Base-by-base conservation (phyloP, 129 eudicot species). In the Dittrichia graveolens region DNA sequence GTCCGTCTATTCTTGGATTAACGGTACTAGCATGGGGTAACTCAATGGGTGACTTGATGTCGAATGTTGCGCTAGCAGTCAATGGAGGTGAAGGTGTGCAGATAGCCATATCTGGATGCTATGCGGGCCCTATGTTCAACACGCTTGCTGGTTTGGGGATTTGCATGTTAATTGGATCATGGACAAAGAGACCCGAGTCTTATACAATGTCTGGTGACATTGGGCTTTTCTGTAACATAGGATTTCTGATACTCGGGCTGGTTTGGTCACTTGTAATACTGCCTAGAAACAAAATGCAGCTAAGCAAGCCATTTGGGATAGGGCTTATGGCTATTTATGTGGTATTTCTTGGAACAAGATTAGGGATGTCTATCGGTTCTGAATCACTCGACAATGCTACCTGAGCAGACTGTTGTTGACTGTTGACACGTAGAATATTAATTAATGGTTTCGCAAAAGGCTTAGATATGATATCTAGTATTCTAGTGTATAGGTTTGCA, bases 1-100 rank as follows among this genome's bases (percentile, higher is more conserved):
- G 74, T 49, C 95, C 98, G 1, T 79, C 98, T 5, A 69, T 92
- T 9, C 95, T 92, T 6, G 98, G 88, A 3, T 66, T 92, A 72
- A 92, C 98, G 1, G 82, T 92, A 8, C 59, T 92, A 79, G 98
- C 98, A 39, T 92, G 98, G 96, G 98, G 98, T 0, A 89, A 92
- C 72, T 92, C 98, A 9, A 83, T 92, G 89, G 96, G 96, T 5
- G 98, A 92, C 66, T 57, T 92, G 46, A 83, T 92, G 88, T 85
- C 98, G 4, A 87, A 92, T 64, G 82, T 86, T 18, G 89, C 98
- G 7, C 42, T 92, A 49, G 96, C 98, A 1, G 74, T 79, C 69
- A 85, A 81, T 35, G 89, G 93, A 6, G 84, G 91, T n/a, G 83
- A 85, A 58, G 98, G 96, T 4, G 86, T 87, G 61, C 98, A 92